Evolutionary conservation across 2,329 filamentous ascomycete genomes (phyloP), one percentile per base, ranked within the genome.

Genomic region (Dothistroma septosporum): DNA sequence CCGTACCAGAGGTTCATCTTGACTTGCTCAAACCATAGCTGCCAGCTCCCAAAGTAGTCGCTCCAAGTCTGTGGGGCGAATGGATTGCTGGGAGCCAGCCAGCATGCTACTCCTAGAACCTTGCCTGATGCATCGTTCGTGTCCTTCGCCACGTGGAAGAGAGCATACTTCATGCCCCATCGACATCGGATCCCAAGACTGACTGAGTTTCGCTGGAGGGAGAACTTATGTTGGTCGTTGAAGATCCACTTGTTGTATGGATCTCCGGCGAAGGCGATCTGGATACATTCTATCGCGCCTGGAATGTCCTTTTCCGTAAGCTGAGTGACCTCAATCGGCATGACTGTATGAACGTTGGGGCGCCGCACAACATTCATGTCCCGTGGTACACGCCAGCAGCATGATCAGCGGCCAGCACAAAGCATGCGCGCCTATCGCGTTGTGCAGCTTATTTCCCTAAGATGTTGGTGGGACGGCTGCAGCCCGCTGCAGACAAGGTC

Each of bases 51-150:
- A 1, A 83, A 70, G 81, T 85, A 89, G 53, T 85, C 79, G 24
- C 77, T 75, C 87, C 87, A 90, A 6, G 80, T 82, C 49, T 82
- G 76, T 16, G 80, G 78, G 52, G 79, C 70, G 4, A 73, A 76
- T 0, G 77, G 72, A 0, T 76, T 76, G 31, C 21, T 50, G 0
- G 88, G 88, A 0, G 81, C 81, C 57, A 89, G 77, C 88, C 88
- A 91, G 83, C 89, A 90, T 60, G 87, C 85, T 24, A 89, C 85
- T 10, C 88, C 88, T 31, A 90, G 80, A 37, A 90, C 81, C 60
- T 82, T 81, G 46, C 79, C 76, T 1, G 58, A 32, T 2, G 61
- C 52, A 55, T 73, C 62, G 16, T 74, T 73, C 5, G 70, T 69
- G 67, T 88, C 84, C 73, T 86, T 88, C 10, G 86, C 86, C 61